Evolutionary conservation across 768 basidiomycete species (phyloP), one percentile per base, ranked within the genome.

Genomic region (Pulveroboletus sp.): DNA sequence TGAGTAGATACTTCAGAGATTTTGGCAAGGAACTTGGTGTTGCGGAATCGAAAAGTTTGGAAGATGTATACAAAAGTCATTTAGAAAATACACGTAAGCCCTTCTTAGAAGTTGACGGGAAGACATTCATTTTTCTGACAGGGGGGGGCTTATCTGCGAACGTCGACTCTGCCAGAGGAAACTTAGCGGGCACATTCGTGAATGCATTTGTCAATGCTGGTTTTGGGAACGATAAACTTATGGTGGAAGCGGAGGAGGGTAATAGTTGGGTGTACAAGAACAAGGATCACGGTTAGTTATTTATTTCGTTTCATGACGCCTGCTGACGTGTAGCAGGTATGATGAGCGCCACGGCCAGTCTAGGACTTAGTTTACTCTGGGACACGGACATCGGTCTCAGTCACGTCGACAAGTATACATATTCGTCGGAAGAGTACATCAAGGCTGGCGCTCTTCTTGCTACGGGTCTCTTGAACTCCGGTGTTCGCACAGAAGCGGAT

Each of bases 191-290:
- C 4, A 97, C 95, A 1, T 98, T 98, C 55, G 97, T 99, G 53
- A 98, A 99, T 62, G 97, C 94, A 2, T 99, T 98, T 52, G 95
- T 97, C 44, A 99, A 99, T 62, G 95, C 94, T 37, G 97, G 95
- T 0, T 99, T 94, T 62, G 94, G 93, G 20, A 99, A 99, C 65
- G 97, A 99, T 68, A 97, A 97, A 66, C 79, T 99, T 45, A 95
- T 99, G 91, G 93, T 94, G 6, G 87, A 86, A 63, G 95, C 94
- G 2, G 90, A 93, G 50, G 94, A 97, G 61, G 95, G 97, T 13
- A 90, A 83, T 68, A 94, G 92, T 60, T 99, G 94, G 94, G 92
- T 99, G 49, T 99, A 98, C 77, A 98, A 98, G 79, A 98, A 98
- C 76, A 98, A 98, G 72, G 95, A 97, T 45, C 92, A 97, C 54